Base-by-base conservation (phyloP, 192 early-diverging fungal species). In the Gigaspora rosea region DNA sequence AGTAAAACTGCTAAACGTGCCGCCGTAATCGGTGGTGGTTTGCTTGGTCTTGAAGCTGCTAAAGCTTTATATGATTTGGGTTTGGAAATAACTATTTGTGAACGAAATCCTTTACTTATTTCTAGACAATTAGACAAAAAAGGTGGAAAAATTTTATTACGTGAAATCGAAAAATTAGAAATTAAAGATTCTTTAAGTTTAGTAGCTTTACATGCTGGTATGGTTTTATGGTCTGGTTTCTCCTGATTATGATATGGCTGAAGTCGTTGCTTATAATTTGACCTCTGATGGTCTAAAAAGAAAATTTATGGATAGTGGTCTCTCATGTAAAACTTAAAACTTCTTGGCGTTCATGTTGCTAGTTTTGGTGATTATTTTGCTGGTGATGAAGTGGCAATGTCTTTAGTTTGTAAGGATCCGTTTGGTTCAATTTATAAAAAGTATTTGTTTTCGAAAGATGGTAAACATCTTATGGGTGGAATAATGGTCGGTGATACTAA, bases 171-270 rank as follows among this genome's bases (percentile, higher is more conserved):
- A 46, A 86, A 88, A 33, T 71, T 92, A 15, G 81, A 78, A n/a
- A 75, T 88, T 36, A 61, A 36, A 0, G 71, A 64, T 65, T 48
- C 41, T 35, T 20, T 86, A 33, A 54, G 71, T 20, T 78, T 74
- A 80, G 85, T 85, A 73, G 91, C 85, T 66, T 78, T 77, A 16
- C 82, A 82, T 49, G 77, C 70, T 20, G 86, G 76, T 16, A 79
- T 76, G 51, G 73, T 79, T 41, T n/a, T 92, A 90, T 79, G 90
- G 90, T 59, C 67, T 85, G 22, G 88, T 92, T 9, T 88, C 90
- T 18, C 90, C 91, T 16, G 91, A 90, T 72, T 89, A 91, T 46
- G 90, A 92, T 20, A 91, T 91, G 90, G 91, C 91, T n/a, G 88
- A 89, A 18, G 78, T 91, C 15, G 85, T 90, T 27, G 88, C 90